Evolutionary conservation across 1,139 yeast species (phyloP).

Genomic region (Yamadazyma diospyri): DNA sequence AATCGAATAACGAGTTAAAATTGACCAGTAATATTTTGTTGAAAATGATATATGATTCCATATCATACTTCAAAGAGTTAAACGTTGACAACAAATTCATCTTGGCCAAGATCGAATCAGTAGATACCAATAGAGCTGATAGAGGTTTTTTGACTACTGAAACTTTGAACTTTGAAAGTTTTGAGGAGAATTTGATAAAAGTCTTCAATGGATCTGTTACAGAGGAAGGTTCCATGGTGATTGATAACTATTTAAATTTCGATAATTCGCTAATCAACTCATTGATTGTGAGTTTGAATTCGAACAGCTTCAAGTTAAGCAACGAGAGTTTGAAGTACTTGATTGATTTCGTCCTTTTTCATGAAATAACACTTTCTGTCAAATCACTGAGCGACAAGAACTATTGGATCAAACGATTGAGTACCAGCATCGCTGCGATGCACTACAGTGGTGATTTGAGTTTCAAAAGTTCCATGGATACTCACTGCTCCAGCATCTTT

Average conservation of each 20-base stretch:
- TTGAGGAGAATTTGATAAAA: constrained; percentile 13
- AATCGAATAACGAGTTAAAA: constrained; percentile 16
- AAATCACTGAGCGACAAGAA: constrained; percentile 18
- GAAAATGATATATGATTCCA: constrained; percentile 7
- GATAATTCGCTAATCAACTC: constrained; percentile 8
- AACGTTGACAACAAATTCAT: constrained; percentile 4
- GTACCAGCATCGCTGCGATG: constrained; percentile 1
- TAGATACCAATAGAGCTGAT: background rate
- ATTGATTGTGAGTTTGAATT: constrained; percentile 9
- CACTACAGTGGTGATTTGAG: constrained; percentile 2
- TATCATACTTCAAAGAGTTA: constrained; percentile 1
- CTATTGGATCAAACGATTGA: constrained; percentile 21
- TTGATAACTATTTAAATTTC: constrained; percentile 9
- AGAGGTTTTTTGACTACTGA: background rate
- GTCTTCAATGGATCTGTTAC: constrained; percentile 10
- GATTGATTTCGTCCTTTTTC: constrained; percentile 24
- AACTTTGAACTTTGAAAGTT: constrained; percentile 8
- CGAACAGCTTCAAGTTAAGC: constrained; percentile 18
- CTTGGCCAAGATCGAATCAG: constrained; percentile 1
- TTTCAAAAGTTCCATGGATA: constrained; percentile 15
- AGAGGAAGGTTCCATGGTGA: constrained; percentile 9
- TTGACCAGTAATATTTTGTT: constrained; percentile 11
- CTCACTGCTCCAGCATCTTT: constrained; percentile 20
- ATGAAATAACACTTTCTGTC: constrained; percentile 19
- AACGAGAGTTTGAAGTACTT: constrained; percentile 28